These are phyloP conservation scores for Pterulicium gracile DNA, from an alignment of 1,284 basidiomycete genomes.

Conservation along the genomic window DNA sequence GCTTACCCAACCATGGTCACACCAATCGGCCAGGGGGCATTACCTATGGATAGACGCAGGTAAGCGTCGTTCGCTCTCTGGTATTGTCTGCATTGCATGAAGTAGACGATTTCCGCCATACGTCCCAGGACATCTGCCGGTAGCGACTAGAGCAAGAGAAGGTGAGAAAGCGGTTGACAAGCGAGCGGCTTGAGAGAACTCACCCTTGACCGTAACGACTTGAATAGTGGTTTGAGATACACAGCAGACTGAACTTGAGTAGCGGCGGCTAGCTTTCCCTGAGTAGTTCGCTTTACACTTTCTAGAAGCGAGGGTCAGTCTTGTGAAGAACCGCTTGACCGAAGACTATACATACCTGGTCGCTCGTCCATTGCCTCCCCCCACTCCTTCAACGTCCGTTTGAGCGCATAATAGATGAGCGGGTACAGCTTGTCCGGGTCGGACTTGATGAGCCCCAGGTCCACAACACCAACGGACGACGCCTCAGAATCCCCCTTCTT, in stretches of 20 bases:
- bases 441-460: slow-evolving; percentile 76
- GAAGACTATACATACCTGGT: slow-evolving; percentile 46
- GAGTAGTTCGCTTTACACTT: slow-evolving; percentile 72
- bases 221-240: slow-evolving; percentile 96
- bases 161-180: slow-evolving; percentile 1
- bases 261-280: slow-evolving; percentile 90
- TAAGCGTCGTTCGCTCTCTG: slow-evolving; percentile 96
- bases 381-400: slow-evolving; percentile 92
- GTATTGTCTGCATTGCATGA: slow-evolving; percentile 94
- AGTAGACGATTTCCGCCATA: slow-evolving; percentile 91
- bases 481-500: slow-evolving; percentile 48
- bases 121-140: slow-evolving; percentile 80
- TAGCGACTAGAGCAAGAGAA: slow-evolving; percentile 43
- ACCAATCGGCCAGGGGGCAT: slow-evolving; percentile 99
- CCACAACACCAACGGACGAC: slow-evolving; percentile 49
- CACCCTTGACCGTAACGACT: slow-evolving; percentile 76
- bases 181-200: slow-evolving; percentile 19
- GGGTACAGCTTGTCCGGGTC: slow-evolving; percentile 97
- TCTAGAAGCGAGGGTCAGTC: slow-evolving; percentile 28
- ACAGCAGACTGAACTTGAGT: slow-evolving; percentile 94
- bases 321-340: slow-evolving; percentile 5
- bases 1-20: slow-evolving; percentile 96
- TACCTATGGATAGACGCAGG: slow-evolving; percentile 92
- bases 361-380: slow-evolving; percentile 87
- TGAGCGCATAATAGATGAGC: slow-evolving; percentile 93